Conservation (phyloP, 2,329 filamentous ascomycete species). For the Gnomoniopsis smithogilvyi region DNA sequence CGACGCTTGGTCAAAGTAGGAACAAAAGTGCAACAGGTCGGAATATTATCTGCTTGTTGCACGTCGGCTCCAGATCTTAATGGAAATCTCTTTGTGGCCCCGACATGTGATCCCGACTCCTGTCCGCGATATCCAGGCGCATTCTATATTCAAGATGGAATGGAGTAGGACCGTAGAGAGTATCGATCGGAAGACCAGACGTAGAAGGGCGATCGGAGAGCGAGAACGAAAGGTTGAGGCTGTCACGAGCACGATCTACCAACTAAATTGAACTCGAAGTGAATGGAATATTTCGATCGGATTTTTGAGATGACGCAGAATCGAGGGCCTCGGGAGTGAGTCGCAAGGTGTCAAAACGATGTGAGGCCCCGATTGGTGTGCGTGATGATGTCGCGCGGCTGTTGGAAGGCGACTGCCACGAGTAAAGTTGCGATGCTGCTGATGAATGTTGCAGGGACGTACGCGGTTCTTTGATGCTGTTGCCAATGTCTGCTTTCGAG, state of each 20-base stretch:
- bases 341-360: not conserved
- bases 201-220: not conserved
- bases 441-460: not conserved
- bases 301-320: not conserved
- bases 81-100: conserved; percentile 11
- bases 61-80: not conserved
- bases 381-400: not conserved
- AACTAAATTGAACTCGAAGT: not conserved
- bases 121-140: conserved; percentile 13
- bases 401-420: not conserved
- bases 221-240: not conserved
- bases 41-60: not conserved
- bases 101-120: conserved; percentile 18
- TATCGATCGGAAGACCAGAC: not conserved
- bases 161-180: not conserved
- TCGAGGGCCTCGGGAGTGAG: not conserved
- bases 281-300: no score
- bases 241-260: not conserved
- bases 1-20: not conserved
- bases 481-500: not conserved
- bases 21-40: conserved; percentile 1
- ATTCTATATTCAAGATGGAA: conserved; percentile 13
- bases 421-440: not conserved
- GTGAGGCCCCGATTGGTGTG: not conserved
- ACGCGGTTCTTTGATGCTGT: not conserved